Conservation (phyloP, 306 rosid genomes). For the Quercus mongolica region DNA sequence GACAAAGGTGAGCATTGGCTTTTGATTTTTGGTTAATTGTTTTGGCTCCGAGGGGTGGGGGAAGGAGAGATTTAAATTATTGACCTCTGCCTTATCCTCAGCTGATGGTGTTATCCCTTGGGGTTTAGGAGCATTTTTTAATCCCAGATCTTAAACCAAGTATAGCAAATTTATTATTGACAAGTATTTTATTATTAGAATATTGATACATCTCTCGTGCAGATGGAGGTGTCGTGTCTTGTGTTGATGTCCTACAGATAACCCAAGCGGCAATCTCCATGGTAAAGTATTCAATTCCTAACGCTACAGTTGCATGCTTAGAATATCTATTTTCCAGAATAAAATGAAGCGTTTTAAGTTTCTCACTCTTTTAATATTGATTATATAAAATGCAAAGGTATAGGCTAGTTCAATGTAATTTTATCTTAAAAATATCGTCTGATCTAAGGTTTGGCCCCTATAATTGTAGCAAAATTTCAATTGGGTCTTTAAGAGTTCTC, state of each 20-base stretch:
- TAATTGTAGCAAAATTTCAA: background rate
- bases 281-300: slow-evolving; percentile 48
- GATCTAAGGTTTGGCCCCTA: background rate
- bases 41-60: too few species aligned
- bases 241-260: slow-evolving; percentile 91
- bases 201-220: slow-evolving; percentile 34
- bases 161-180: background rate
- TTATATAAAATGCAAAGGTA: background rate
- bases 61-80: too few species aligned
- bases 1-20: slow-evolving; percentile 65
- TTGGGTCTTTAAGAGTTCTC: background rate
- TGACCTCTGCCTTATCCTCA: too few species aligned
- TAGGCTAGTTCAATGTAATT: background rate
- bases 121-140: slow-evolving; percentile 28
- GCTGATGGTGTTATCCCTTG: too few species aligned
- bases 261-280: slow-evolving; percentile 85
- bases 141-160: slow-evolving; percentile 3
- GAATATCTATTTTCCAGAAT: background rate
- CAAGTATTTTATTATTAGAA: slow-evolving; percentile 6
- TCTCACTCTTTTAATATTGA: background rate
- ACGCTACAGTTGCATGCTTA: slow-evolving; percentile 2
- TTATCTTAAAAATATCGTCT: background rate
- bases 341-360: background rate
- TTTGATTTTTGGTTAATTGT: background rate
- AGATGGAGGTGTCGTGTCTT: slow-evolving; percentile 75